phyloP scores from a whole-genome alignment of 164 flowering plant genomes.

The Pachysandra terminalis region DNA sequence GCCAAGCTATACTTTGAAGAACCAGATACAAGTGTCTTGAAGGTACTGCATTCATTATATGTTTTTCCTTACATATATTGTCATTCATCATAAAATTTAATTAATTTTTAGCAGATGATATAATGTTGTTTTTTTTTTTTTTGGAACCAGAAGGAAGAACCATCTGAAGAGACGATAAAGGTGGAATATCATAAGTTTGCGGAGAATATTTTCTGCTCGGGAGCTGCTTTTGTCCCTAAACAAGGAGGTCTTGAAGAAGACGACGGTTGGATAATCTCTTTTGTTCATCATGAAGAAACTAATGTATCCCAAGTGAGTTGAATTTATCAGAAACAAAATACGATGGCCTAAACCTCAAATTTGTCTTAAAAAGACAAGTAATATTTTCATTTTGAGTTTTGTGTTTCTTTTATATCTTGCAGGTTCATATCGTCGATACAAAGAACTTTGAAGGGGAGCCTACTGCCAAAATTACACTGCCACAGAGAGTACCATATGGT shows the following conservation, averaged over 20 bases:
- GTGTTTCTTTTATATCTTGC: no score
- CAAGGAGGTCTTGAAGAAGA: constrained; percentile 42
- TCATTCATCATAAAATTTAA: neutral
- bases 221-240: constrained; percentile 52
- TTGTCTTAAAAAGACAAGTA: no score
- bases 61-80: no score
- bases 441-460: constrained; percentile 40
- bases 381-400: no score
- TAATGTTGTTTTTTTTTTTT: neutral
- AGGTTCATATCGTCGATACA: constrained; percentile 53
- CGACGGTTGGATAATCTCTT: constrained; percentile 63
- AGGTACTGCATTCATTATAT: constrained; percentile 2
- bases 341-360: neutral
- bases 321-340: neutral
- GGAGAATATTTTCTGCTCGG: constrained; percentile 46
- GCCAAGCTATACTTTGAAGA: constrained; percentile 51
- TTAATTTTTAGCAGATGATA: neutral
- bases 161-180: constrained; percentile 27
- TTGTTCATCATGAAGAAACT: constrained; percentile 54
- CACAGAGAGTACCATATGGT: constrained; percentile 49
- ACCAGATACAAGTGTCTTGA: neutral
- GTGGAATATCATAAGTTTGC: constrained; percentile 52
- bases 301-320: constrained; percentile 44
- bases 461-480: constrained; percentile 44
- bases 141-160: neutral